Evolutionary conservation across 345 rosid species (phyloP).

Genomic region (Turnera subulata): DNA sequence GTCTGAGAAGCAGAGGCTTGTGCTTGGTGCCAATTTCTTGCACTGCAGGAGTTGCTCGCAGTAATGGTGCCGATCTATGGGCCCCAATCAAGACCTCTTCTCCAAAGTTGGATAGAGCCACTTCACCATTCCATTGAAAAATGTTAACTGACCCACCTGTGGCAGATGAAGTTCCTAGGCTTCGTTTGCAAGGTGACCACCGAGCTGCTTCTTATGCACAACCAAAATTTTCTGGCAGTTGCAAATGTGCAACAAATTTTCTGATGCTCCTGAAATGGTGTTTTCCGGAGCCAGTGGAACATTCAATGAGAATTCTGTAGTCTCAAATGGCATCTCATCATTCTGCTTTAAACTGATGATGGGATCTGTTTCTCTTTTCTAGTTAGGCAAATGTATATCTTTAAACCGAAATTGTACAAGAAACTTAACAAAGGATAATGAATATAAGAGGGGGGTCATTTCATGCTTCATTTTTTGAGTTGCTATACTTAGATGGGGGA

Average conservation of each 20-base stretch:
- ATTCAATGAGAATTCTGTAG: background rate
- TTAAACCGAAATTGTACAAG: slow-evolving; percentile 7
- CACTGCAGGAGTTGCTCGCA: slow-evolving; percentile 67
- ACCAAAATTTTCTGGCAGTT: background rate
- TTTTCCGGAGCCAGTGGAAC: background rate
- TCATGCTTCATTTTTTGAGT: background rate
- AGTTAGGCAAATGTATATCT: slow-evolving; percentile 16
- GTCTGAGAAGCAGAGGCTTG: slow-evolving; percentile 71
- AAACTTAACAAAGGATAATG: slow-evolving; percentile 8
- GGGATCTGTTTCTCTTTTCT: background rate
- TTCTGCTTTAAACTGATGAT: background rate
- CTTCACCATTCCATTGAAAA: slow-evolving; percentile 6
- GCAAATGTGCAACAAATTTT: background rate
- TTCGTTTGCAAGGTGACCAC: background rate
- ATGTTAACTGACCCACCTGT: slow-evolving; percentile 7
- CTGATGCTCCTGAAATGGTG: background rate
- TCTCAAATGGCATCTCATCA: background rate
- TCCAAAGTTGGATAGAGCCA: slow-evolving; percentile 43
- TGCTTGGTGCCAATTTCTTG: slow-evolving; percentile 76
- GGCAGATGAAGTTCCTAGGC: background rate
- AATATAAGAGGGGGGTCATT: background rate
- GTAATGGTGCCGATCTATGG: slow-evolving; percentile 98
- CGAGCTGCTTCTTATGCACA: background rate
- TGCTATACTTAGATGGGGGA: too few relatives aligned
- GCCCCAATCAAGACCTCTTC: slow-evolving; percentile 81